A percentile compares a stretch with the other conserved stretches of the same genome.
These are phyloP conservation scores for Castanopsis chinensis DNA, from an alignment of 306 rosid species.

Conservation along the genomic window DNA sequence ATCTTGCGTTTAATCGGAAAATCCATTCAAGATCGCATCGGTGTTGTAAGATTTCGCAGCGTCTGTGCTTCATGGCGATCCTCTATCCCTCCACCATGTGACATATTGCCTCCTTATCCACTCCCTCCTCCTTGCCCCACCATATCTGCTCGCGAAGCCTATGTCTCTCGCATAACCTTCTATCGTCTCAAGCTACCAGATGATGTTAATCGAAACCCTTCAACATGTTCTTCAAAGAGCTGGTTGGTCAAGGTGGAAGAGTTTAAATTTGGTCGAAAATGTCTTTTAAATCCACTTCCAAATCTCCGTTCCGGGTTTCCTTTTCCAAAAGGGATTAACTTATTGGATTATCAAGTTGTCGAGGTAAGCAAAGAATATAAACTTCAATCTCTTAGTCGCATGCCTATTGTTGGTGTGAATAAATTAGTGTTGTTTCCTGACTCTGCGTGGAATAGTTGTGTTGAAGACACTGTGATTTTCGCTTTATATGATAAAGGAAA, in stretches of 20 bases:
- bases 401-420: background rate
- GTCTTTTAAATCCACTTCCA: conserved; percentile 24
- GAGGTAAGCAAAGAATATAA: conserved; percentile 11
- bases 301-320: background rate
- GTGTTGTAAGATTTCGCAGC: conserved; percentile 7
- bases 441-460: background rate
- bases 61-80: conserved; percentile 27
- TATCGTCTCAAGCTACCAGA: conserved; percentile 1
- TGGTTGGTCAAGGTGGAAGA: conserved; percentile 25
- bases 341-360: conserved; percentile 10
- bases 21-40: background rate
- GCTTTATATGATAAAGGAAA: background rate
- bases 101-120: background rate
- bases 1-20: too few relatives aligned
- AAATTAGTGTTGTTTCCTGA: conserved; percentile 17
- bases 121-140: background rate
- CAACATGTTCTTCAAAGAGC: conserved; percentile 3
- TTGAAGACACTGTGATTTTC: background rate
- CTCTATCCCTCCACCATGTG: background rate
- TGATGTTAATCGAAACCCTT: background rate
- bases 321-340: conserved; percentile 9
- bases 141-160: too few relatives aligned
- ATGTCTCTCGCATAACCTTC: background rate
- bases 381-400: background rate
- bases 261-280: background rate